A percentile compares a stretch with the other conserved stretches of the same genome.
These are phyloP conservation scores for Glonium stellatum DNA, from an alignment of 495 filamentous ascomycete species.

Conservation along the genomic window DNA sequence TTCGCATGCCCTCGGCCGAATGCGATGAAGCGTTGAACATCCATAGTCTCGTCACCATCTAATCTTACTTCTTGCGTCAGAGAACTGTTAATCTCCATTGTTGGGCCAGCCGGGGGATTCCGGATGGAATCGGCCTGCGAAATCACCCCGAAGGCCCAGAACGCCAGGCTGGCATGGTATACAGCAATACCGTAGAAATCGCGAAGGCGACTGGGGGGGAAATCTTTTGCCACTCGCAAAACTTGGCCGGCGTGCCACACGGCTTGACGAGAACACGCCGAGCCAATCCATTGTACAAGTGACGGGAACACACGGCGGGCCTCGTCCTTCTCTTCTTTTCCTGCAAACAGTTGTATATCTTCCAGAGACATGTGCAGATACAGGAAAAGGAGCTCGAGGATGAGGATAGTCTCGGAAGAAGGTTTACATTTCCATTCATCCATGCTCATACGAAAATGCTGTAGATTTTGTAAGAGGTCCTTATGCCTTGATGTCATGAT, in stretches of 20 bases:
- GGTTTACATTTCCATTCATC: constrained; percentile 16
- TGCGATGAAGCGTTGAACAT: constrained; percentile 44
- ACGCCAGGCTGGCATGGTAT: constrained; percentile 52
- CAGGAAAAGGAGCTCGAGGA: constrained; percentile 52
- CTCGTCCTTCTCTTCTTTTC: constrained; percentile 56
- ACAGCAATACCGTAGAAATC: constrained; percentile 55
- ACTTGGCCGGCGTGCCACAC: constrained; percentile 60
- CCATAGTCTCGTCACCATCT: constrained; percentile 42
- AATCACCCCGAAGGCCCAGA: constrained; percentile 54
- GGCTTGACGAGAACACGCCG: constrained; percentile 46
- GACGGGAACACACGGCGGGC: constrained; percentile 47
- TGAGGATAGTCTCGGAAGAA: constrained; percentile 30
- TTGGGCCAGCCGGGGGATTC: background rate
- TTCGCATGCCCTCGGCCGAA: constrained; percentile 42
- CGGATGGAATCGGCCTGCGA: background rate
- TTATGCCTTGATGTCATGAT: constrained; percentile 47
- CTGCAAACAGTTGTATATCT: constrained; percentile 58
- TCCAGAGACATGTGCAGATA: constrained; percentile 55
- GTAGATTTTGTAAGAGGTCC: constrained; percentile 43
- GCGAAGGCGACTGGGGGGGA: constrained; percentile 44
- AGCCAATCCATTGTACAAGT: constrained; percentile 48
- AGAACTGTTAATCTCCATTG: constrained; percentile 10
- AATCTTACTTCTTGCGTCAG: constrained; percentile 36
- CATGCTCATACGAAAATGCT: constrained; percentile 41
- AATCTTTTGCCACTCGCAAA: constrained; percentile 45